Percentiles rank a stretch among this genome's conserved stretches.
Evolutionary conservation across 2,329 filamentous ascomycete genomes (phyloP).

Genomic region (Phaeosphaeria sp.): DNA sequence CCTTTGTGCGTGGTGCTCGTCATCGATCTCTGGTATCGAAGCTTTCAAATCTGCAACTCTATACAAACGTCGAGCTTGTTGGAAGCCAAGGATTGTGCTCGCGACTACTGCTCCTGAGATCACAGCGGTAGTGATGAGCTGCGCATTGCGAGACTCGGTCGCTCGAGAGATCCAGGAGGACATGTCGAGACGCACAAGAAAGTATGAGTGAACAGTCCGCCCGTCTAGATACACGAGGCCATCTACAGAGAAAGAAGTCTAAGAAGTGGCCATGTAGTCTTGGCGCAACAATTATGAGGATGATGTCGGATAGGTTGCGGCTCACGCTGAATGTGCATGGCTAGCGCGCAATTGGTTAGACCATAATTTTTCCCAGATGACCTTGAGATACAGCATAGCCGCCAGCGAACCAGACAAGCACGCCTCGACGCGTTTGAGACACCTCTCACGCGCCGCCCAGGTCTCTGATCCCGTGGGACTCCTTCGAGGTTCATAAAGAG

Average conservation of each 20-base stretch:
- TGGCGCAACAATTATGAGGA: not conserved
- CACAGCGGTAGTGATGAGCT: constrained; percentile 75
- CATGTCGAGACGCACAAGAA: constrained; percentile 38
- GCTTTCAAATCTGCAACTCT: constrained; percentile 65
- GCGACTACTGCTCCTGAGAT: constrained; percentile 57
- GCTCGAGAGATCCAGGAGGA: constrained; percentile 55
- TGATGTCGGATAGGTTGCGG: constrained; percentile 4
- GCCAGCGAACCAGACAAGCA: constrained; percentile 36
- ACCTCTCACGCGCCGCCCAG: constrained; percentile 41
- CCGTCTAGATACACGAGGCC: constrained; percentile 5
- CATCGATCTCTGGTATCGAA: constrained; percentile 64
- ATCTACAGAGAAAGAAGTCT: constrained; percentile 8
- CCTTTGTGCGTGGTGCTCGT: constrained; percentile 58
- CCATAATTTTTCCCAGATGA: constrained; percentile 20
- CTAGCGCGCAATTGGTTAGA: constrained; percentile 24
- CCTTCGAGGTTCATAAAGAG: constrained; percentile 22
- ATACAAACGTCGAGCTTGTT: constrained; percentile 61
- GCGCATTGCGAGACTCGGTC: constrained; percentile 57
- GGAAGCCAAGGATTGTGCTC: constrained; percentile 63
- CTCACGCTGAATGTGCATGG: constrained; percentile 10
- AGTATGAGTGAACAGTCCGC: constrained; percentile 3
- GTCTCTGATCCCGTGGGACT: constrained; percentile 31
- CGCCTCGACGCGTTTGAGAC: constrained; percentile 46
- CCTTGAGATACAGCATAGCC: constrained; percentile 24
- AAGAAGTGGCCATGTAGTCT: not conserved